Evolutionary conservation across 2,329 filamentous ascomycete species (phyloP).

Genomic region (Fusarium sp.): DNA sequence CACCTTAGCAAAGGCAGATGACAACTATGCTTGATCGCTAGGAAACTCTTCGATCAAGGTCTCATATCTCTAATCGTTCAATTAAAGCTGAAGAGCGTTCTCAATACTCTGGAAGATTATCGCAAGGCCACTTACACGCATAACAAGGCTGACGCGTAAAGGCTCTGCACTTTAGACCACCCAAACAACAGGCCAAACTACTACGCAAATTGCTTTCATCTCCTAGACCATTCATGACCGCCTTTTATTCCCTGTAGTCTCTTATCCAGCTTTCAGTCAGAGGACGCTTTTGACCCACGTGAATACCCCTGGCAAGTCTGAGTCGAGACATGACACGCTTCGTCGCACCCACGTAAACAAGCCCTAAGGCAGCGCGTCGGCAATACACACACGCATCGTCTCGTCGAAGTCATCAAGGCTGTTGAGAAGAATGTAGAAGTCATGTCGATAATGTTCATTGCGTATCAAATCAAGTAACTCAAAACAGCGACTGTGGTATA

Average conservation of each 20-base stretch:
- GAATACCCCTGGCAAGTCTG: slow-evolving; percentile 38
- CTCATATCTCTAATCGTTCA: neutral
- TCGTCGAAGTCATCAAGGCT: slow-evolving; percentile 1
- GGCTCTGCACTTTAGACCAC: slow-evolving; percentile 7
- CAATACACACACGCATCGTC: slow-evolving; percentile 14
- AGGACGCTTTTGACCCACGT: slow-evolving; percentile 38
- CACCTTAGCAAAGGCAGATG: slow-evolving; percentile 20
- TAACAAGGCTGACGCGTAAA: slow-evolving; percentile 19
- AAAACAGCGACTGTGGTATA: slow-evolving; percentile 48
- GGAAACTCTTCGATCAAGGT: neutral
- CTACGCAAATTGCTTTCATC: neutral
- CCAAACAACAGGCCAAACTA: neutral
- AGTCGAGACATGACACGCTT: slow-evolving; percentile 44
- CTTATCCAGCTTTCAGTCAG: slow-evolving; percentile 1
- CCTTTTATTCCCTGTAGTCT: slow-evolving; percentile 9
- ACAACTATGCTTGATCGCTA: slow-evolving; percentile 1
- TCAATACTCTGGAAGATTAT: neutral
- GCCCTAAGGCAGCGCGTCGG: slow-evolving; percentile 43
- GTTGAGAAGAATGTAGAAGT: neutral
- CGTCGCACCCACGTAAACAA: slow-evolving; percentile 46
- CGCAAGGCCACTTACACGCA: slow-evolving; percentile 31
- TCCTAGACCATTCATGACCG: neutral
- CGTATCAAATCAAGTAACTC: slow-evolving; percentile 27
- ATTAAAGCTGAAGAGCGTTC: neutral
- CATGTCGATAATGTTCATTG: slow-evolving; percentile 18